Evolutionary conservation across 1,284 basidiomycete genomes (phyloP).

Genomic region (Fomes fomentarius): DNA sequence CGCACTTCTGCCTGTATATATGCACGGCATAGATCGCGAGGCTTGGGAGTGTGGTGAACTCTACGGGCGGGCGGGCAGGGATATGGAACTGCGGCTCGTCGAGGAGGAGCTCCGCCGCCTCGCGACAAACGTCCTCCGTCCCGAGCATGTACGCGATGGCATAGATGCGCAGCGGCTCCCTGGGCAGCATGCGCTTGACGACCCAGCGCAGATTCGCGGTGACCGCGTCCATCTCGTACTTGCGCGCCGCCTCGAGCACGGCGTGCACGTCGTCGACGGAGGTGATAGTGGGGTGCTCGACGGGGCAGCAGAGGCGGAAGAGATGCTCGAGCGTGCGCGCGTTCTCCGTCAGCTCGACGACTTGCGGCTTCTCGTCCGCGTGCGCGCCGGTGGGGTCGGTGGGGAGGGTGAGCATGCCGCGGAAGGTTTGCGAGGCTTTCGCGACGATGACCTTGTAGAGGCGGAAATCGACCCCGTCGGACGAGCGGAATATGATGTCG

Average conservation of each 20-base stretch:
- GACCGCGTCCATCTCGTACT: slow-evolving; percentile 23
- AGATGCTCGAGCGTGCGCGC: slow-evolving; percentile 49
- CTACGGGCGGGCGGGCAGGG: not conserved
- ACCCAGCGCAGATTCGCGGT: not conserved
- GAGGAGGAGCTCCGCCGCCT: slow-evolving; percentile 3
- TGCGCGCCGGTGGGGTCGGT: slow-evolving; percentile 28
- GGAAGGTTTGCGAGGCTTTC: slow-evolving; percentile 14
- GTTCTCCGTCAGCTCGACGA: slow-evolving; percentile 40
- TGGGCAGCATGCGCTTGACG: not conserved
- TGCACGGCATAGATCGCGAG: slow-evolving; percentile 1
- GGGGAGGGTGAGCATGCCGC: slow-evolving; percentile 26
- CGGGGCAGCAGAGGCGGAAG: slow-evolving; percentile 43
- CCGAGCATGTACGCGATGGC: slow-evolving; percentile 11
- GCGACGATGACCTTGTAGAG: slow-evolving; percentile 18
- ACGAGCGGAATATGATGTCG: slow-evolving; percentile 16
- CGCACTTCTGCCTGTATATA: not conserved
- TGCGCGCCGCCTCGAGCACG: slow-evolving; percentile 23
- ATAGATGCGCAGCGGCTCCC: slow-evolving; percentile 14
- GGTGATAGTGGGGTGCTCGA: slow-evolving; percentile 27
- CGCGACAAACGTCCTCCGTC: slow-evolving; percentile 3
- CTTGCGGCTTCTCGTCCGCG: not conserved
- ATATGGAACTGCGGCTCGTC: not conserved
- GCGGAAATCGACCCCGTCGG: slow-evolving; percentile 17
- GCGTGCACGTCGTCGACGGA: slow-evolving; percentile 2
- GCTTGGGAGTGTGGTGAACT: slow-evolving; percentile 3